phyloP scores from a whole-genome alignment of 2,329 filamentous ascomycete genomes.

The Sporothrix pallida region DNA sequence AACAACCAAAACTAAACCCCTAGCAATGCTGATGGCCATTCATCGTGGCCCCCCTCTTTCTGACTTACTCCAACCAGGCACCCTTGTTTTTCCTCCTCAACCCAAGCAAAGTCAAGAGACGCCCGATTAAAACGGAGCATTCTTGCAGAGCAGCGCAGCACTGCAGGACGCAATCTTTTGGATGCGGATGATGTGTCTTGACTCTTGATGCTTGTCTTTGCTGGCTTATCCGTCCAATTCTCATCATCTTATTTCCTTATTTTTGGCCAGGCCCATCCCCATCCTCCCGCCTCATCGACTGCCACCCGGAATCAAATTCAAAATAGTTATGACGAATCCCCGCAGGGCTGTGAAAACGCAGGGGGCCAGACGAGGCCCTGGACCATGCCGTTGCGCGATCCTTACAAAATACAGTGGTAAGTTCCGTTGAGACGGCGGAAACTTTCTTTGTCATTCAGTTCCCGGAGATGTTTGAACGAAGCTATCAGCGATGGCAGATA shows the following conservation, averaged over 20 bases:
- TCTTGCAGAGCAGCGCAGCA: slow-evolving; percentile 13
- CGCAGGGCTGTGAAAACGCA: slow-evolving; percentile 22
- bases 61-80: background rate
- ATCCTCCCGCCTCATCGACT: too few relatives aligned
- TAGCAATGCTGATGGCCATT: background rate
- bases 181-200: too few relatives aligned
- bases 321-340: background rate
- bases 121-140: slow-evolving; percentile 17
- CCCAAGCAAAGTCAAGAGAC: background rate
- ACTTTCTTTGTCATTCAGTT: background rate
- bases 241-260: background rate
- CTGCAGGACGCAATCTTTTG: slow-evolving; percentile 5
- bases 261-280: background rate
- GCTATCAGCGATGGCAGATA: background rate
- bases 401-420: background rate
- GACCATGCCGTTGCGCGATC: background rate
- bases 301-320: too few relatives aligned
- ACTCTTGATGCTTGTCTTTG: too few relatives aligned
- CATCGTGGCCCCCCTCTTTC: background rate
- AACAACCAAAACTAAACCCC: background rate
- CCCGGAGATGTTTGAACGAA: slow-evolving; percentile 4
- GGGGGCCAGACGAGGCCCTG: background rate
- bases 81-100: background rate
- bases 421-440: background rate
- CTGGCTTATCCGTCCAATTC: background rate